Percentiles rank a stretch among this genome's conserved stretches.
These are phyloP conservation scores for Candida jianshihensis DNA, from an alignment of 805 yeast genomes.

Conservation along the genomic window DNA sequence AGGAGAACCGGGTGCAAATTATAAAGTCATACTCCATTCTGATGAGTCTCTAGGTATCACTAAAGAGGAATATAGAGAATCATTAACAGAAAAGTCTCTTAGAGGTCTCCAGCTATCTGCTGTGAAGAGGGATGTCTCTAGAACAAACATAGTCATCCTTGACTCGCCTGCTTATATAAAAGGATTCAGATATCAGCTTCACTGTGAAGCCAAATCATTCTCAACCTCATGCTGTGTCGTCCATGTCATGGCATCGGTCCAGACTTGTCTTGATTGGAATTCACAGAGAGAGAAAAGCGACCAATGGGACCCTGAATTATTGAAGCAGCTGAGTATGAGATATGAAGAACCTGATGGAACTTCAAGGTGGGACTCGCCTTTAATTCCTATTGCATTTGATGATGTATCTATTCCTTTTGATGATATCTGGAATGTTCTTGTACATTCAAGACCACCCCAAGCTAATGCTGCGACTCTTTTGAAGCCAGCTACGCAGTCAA, in stretches of 20 bases:
- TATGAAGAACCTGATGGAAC: constrained; percentile 89
- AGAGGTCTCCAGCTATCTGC: constrained; percentile 85
- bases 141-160: constrained; percentile 67
- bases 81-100: constrained; percentile 70
- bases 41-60: constrained; percentile 74
- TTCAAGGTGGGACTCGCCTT: constrained; percentile 91
- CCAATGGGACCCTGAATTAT: constrained; percentile 59
- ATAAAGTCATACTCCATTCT: constrained; percentile 59
- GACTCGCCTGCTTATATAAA: constrained; percentile 88
- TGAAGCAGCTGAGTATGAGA: constrained; percentile 68
- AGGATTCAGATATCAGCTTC: constrained; percentile 90
- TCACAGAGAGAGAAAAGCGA: constrained; percentile 19
- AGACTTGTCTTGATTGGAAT: constrained; percentile 61
- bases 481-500: constrained; percentile 71
- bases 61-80: constrained; percentile 61
- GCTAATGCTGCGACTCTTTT: constrained; percentile 83
- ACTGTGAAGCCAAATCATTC: constrained; percentile 84
- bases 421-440: constrained; percentile 59
- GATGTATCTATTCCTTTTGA: constrained; percentile 53
- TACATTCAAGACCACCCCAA: constrained; percentile 46
- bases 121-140: constrained; percentile 71
- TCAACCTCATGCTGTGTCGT: constrained; percentile 79
- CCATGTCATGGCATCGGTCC: constrained; percentile 66
- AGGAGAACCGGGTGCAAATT: constrained; percentile 44
- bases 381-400: constrained; percentile 57